Evolutionary conservation across 1,284 basidiomycete genomes (phyloP), one percentile per base, ranked within the genome.

Genomic region (Puccinia hordei): DNA sequence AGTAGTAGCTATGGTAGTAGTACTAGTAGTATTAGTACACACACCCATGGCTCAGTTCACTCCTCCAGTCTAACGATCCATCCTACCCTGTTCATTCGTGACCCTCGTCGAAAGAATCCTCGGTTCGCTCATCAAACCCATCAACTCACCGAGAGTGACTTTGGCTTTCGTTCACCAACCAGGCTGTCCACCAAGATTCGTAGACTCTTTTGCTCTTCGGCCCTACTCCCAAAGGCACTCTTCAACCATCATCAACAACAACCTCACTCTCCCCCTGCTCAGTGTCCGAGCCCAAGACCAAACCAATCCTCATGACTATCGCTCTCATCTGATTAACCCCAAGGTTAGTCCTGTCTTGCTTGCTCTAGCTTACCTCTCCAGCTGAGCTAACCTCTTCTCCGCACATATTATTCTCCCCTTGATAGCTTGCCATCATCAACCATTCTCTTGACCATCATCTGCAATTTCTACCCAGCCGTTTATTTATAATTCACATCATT

Each of bases 81-180:
- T 69, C 66, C 66, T 1, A 69, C 66, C 38, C 30, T 69, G 5
- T 49, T 69, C 24, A 69, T 69, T n/a, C 66, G 44, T 17, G 66
- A 69, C 44, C 44, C 41, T 13, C 41, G 44, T 27, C 2, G 66
- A 44, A 69, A 51, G 41, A 46, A 27, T 19, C 30, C 24, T 17
- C 12, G 66, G 19, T 30, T 30, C 66, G 44, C 24, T 10, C 46
- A 46, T 17, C 13, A 30, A 10, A n/a, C 44, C 8, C 66, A 69
- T 49, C 66, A 33, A 69, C 24, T 69, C 6, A 69, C 66, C n/a
- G 66, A 69, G 27, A 69, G 66, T 33, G 66, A 69, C 44, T 69
- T 69, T 30, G 66, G 66, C 19, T 69, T 46, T n/a, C 66, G 66
- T 19, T 51, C 44, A 3, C 24, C 66, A 27, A 49, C 66, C 17